A percentile compares a stretch with the other conserved stretches of the same genome.
phyloP scores from a whole-genome alignment of 75 land plant genomes.

The Pinus albicaulis region DNA sequence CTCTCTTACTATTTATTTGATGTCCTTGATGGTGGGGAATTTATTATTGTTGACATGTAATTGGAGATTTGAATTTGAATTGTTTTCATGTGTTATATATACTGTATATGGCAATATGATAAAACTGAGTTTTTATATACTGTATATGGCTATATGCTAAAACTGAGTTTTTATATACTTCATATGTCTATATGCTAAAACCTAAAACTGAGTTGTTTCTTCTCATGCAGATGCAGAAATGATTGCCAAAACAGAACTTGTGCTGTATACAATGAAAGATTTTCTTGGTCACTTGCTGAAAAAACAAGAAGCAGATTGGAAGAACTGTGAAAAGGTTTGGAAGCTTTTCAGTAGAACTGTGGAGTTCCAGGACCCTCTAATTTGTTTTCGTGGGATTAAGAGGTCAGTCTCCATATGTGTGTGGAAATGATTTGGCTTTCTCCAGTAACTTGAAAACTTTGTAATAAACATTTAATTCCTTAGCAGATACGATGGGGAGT shows the following conservation, averaged over 20 bases:
- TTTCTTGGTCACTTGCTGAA: neutral
- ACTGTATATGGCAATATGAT: no score
- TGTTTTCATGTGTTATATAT: neutral
- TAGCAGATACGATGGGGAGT: neutral
- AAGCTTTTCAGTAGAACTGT: neutral
- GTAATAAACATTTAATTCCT: neutral
- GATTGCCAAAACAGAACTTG: neutral
- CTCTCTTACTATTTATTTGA: no score
- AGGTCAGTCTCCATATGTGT: neutral
- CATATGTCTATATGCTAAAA: neutral
- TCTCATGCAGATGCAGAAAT: neutral
- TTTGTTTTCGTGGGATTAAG: slow-evolving; percentile 4
- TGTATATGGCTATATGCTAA: no score
- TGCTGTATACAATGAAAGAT: neutral
- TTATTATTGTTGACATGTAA: no score
- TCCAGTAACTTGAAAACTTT: no score
- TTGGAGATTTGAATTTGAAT: neutral
- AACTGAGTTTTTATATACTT: no score
- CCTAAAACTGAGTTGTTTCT: neutral
- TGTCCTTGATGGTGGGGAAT: no score
- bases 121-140: no score
- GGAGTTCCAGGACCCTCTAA: neutral
- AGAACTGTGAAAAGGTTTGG: neutral
- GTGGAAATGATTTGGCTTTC: neutral
- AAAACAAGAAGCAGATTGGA: neutral